phyloP scores from a whole-genome alignment of 164 flowering plant species.

The Magnolia kwangsiensis region DNA sequence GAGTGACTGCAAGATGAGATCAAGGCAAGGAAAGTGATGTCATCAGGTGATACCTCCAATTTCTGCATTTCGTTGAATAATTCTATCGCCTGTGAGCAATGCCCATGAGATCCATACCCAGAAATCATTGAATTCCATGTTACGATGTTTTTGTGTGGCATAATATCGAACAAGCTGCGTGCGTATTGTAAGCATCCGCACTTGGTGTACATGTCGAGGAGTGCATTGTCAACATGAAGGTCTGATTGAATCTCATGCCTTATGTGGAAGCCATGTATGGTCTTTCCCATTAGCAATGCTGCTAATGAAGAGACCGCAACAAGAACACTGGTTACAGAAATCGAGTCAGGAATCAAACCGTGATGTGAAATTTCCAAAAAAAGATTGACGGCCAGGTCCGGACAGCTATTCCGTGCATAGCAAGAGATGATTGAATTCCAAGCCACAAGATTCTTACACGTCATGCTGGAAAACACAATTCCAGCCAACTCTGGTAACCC shows the following conservation, averaged over 20 bases:
- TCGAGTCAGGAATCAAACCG: conserved; percentile 39
- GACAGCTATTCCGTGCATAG: conserved; percentile 34
- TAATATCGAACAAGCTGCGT: conserved; percentile 26
- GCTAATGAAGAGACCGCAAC: conserved; percentile 44
- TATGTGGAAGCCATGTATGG: conserved; percentile 40
- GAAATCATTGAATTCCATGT: conserved; percentile 59
- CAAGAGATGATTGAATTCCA: conserved; percentile 60
- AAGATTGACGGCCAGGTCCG: conserved; percentile 36
- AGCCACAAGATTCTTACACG: conserved; percentile 39
- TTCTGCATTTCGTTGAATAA: conserved; percentile 41
- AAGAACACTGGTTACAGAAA: conserved; percentile 42
- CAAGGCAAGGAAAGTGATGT: conserved; percentile 46
- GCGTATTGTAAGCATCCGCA: conserved; percentile 48
- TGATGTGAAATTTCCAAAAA: conserved; percentile 33
- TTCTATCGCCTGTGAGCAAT: conserved; percentile 32
- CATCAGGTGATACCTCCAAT: conserved; percentile 38
- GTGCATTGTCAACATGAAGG: conserved; percentile 43
- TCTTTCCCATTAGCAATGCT: conserved; percentile 44
- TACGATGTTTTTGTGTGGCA: conserved; percentile 31
- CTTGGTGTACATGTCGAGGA: conserved; percentile 56
- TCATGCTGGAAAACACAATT: conserved; percentile 38
- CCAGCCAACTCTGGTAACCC: conserved; percentile 33
- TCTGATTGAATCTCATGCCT: conserved; percentile 35
- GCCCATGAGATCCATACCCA: conserved; percentile 59
- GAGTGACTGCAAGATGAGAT: conserved; percentile 64